Conservation (phyloP, 1,139 yeast species). For the Geotrichum europaeum region DNA sequence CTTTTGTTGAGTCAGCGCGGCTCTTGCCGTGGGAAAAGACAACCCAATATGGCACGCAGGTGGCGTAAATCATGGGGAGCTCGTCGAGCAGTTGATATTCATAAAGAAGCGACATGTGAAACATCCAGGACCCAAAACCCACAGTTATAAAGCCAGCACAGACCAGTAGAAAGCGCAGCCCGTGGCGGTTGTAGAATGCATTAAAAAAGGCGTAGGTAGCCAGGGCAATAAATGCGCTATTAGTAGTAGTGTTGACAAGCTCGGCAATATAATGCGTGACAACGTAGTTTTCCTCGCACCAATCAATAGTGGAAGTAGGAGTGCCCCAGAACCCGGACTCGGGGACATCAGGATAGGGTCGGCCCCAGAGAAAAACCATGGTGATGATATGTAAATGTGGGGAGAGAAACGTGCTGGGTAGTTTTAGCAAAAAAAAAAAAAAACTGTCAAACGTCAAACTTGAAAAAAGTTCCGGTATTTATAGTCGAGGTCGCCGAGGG, state of each 20-base stretch:
- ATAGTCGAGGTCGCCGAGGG: background rate
- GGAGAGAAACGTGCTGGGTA: background rate
- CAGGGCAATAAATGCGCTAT: conserved; percentile 57
- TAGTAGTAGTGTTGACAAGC: conserved; percentile 74
- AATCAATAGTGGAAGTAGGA: conserved; percentile 67
- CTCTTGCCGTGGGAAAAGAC: conserved; percentile 62
- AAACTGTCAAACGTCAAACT: background rate
- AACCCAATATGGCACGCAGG: conserved; percentile 91
- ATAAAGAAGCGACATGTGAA: conserved; percentile 90
- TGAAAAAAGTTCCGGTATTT: background rate
- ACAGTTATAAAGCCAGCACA: conserved; percentile 79
- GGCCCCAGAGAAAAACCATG: conserved; percentile 21
- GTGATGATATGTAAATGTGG: background rate
- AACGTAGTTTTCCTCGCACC: conserved; percentile 96
- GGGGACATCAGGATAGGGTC: conserved; percentile 30
- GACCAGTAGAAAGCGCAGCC: conserved; percentile 61
- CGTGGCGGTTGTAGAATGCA: conserved; percentile 55
- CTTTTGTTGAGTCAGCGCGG: conserved; percentile 33
- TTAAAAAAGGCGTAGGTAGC: conserved; percentile 64
- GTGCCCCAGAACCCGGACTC: conserved; percentile 31
- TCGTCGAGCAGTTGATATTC: conserved; percentile 90
- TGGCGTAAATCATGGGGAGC: conserved; percentile 95
- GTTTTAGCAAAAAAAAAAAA: background rate
- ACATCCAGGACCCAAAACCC: conserved; percentile 90
- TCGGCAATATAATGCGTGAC: conserved; percentile 82